Base-by-base conservation (phyloP, 2,329 filamentous ascomycete genomes). In the Tympanopsis confertula region DNA sequence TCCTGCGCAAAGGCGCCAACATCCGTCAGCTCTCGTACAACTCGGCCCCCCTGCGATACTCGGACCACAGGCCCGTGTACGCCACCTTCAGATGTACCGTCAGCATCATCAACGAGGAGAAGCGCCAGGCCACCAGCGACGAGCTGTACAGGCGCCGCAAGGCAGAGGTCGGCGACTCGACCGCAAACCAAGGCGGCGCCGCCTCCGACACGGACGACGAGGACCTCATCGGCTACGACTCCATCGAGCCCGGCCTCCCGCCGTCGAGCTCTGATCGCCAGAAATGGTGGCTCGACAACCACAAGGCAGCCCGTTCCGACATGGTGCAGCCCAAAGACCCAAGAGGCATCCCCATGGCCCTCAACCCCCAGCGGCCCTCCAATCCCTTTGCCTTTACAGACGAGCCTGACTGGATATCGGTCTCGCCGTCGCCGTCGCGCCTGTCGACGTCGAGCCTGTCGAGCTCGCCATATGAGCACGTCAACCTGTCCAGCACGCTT, bases 21-120 rank as follows among this genome's bases (percentile, higher is more conserved):
- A 70, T 98, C 24, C 78, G 79, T 30, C 91, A 96, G 54, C 66
- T 83, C 10, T 72, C 83, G 20, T 98, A 98, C 58, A 75, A 85
- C 50, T 81, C 75, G 38, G 87, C 88, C 3, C 79, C 86, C 20
- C 66, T 98, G 24, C 75, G 72, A 12, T 94, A 96, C 55, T 98
- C 91, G 0, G 91, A 98, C 52, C 91, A 98, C 57, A 75, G 88
- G n/a, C 91, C 91, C 2, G 89, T 98, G 0, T 95, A 86, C 58
- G 88, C 86, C 12, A 77, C 78, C 0, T 98, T 98, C 52, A 74
- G 86, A 46, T 93, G 88, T 57, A 75, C 70, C 1, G 82, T 96
- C 38, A 88, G 69, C 45, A 78, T 91, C 33, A 65, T 96, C 10
- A 74, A 98, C 46, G 85, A 94, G 53, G 61, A 59, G 18, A 63